Evolutionary conservation across 148 eudicot genomes (phyloP), one percentile per base, ranked within the genome.

Genomic region (Vaccinium vitisidaea): DNA sequence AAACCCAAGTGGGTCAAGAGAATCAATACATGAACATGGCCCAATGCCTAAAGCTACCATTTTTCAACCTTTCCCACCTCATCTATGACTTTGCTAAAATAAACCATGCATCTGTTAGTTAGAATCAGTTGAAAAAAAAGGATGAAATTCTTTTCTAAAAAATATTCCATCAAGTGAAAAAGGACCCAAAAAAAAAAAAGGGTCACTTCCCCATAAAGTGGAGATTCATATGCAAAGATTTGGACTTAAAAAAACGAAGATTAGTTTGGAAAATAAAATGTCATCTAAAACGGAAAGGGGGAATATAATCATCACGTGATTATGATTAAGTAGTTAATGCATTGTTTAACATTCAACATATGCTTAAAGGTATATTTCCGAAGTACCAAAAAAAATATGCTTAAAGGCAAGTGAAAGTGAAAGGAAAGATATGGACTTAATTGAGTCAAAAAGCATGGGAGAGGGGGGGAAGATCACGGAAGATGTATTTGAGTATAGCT

Each of bases 1-100:
- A 67, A 69, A 25, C 74, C 36, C 74, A 25, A 69, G 74, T 69
- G 18, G 74, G 74, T 69, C 74, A 27, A 25, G 73, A 67, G 73
- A 67, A 67, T 67, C 73, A 25, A 10, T 6, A 25, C 36, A 69
- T 25, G 23, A 69, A 67, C 73, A 25, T 67, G 73, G 73, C 39
- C 73, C 73, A 11, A 11, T 25, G 23, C 73, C 73, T 36, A 67
- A 67, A 67, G 73, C 39, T 27, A 27, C 73, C 16, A 67, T 11
- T 67, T 11, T 67, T 67, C 11, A 11, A 25, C 36, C 39, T 25
- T 69, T 69, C 74, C 74, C 39, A 12, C 8, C 27, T 69, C 18
- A 10, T 18, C 74, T 69, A 12, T 1, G 74, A 69, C 39, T 69
- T 69, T 69, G 74, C 39, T 69, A 69, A 69, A 27, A 25, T 12